Percentiles rank a stretch among this genome's conserved stretches.
Conservation (phyloP, 768 basidiomycete genomes). For the Tulasnella sp. region DNA sequence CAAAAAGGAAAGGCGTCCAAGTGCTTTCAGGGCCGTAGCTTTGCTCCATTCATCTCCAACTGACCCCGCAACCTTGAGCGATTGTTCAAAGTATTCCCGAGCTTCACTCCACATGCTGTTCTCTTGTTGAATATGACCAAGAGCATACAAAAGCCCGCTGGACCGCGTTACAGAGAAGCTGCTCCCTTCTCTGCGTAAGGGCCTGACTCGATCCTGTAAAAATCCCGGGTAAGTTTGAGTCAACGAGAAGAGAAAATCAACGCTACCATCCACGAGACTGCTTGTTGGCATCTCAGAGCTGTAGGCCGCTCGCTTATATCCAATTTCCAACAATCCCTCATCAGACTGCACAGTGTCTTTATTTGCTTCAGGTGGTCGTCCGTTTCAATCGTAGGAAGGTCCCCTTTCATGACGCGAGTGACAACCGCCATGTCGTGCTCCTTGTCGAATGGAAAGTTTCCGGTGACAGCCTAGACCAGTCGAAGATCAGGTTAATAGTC, state of each 20-base stretch:
- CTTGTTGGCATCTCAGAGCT: not conserved
- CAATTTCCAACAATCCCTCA: not conserved
- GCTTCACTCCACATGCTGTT: not conserved
- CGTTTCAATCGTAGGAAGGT: not conserved
- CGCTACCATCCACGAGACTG: not conserved
- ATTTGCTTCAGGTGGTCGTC: not conserved
- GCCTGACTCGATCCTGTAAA: not conserved
- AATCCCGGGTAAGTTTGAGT: not conserved
- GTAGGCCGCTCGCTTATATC: not conserved
- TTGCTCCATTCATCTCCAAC: not conserved
- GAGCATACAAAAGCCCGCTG: not conserved
- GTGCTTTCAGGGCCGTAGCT: not conserved
- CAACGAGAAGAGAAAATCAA: no score
- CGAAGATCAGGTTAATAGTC: not conserved
- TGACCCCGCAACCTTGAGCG: not conserved
- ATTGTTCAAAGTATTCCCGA: not conserved
- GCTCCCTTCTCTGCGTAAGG: not conserved
- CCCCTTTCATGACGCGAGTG: not conserved
- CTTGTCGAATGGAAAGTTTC: not conserved
- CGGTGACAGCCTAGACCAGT: not conserved
- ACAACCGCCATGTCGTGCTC: not conserved
- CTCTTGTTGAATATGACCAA: not conserved
- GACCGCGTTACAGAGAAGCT: not conserved
- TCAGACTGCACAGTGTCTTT: not conserved
- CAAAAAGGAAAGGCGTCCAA: not conserved